These are phyloP conservation scores for Crithidia sp. DNA, from an alignment of 208 protist genomes.

Conservation along the genomic window DNA sequence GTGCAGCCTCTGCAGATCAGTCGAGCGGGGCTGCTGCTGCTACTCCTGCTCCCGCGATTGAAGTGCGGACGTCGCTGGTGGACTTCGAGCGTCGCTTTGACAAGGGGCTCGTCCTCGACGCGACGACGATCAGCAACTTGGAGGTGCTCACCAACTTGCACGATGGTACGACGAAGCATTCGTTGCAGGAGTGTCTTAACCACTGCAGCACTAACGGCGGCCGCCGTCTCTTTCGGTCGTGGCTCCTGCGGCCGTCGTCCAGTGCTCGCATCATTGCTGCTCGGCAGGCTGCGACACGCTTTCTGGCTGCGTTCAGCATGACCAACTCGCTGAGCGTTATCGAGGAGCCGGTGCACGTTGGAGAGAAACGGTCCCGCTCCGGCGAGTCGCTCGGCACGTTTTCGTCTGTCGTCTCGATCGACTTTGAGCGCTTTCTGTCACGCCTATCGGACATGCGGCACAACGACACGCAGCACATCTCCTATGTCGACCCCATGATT, in stretches of 20 bases:
- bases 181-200: slow-evolving; percentile 74
- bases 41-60: too few species aligned
- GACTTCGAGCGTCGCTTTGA: slow-evolving; percentile 63
- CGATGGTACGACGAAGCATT: slow-evolving; percentile 70
- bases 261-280: slow-evolving; percentile 57
- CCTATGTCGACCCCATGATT: slow-evolving; percentile 87
- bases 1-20: background rate
- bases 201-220: slow-evolving; percentile 80
- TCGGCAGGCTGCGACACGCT: slow-evolving; percentile 68
- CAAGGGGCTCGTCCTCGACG: slow-evolving; percentile 72
- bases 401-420: slow-evolving; percentile 40
- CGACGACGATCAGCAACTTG: slow-evolving; percentile 73
- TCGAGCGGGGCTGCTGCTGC: too few species aligned
- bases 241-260: slow-evolving; percentile 82
- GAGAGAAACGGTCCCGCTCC: slow-evolving; percentile 36
- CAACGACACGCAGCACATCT: slow-evolving; percentile 50
- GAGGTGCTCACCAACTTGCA: slow-evolving; percentile 84
- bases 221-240: slow-evolving; percentile 77
- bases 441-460: slow-evolving; percentile 76
- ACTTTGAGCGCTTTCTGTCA: slow-evolving; percentile 87
- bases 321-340: slow-evolving; percentile 13
- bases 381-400: slow-evolving; percentile 16
- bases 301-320: slow-evolving; percentile 44
- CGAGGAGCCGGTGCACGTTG: slow-evolving; percentile 16
- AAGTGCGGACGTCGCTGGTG: slow-evolving; percentile 27